Evolutionary conservation across 768 basidiomycete genomes (phyloP), one percentile per base, ranked within the genome.

Genomic region (Agaricus subrufescens): DNA sequence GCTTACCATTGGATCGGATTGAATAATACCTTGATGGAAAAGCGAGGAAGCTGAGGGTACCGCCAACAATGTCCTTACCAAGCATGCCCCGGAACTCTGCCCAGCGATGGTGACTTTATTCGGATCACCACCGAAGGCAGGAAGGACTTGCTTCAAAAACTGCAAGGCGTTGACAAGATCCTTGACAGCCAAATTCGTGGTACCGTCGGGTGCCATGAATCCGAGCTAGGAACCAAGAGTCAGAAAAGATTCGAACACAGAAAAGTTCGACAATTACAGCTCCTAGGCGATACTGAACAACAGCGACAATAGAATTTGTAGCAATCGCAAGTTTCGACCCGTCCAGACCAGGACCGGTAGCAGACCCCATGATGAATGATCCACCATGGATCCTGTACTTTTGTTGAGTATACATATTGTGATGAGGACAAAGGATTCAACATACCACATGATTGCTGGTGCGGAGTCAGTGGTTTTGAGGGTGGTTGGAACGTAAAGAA

Each of bases 1-100:
- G 63, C 78, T 56, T 62, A 87, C 90, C 83, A 94, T 89, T 2
- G 93, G 89, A 64, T 94, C 94, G 0, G 91, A 93, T 52, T 95
- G 91, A 19, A 94, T 65, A 56, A 93, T 91, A 0, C 85, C 89
- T 50, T 81, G 86, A 56, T 79, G 74, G 76, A 95, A 95, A 49
- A 93, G 73, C 1, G 80, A 75, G 23, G 81, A 76, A 0, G 86
- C 91, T 2, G 84, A 82, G 2, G 92, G 89, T 2, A 75, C 75
- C 11, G 85, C 89, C 40, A 94, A 77, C 47, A 95, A 73, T 1
- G 89, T 83, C 55, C 91, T 78, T 65, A 95, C 80, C 77, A 94
- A 78, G 58, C 73, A 82, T 1, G 86, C 92, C 46, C 92, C 92
- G 48, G 83, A 81, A 67, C 89, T 91, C 71, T 94, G 91, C 6